Base-by-base conservation (phyloP, 2,329 filamentous ascomycete species). In the Fonsecaea monophora region DNA sequence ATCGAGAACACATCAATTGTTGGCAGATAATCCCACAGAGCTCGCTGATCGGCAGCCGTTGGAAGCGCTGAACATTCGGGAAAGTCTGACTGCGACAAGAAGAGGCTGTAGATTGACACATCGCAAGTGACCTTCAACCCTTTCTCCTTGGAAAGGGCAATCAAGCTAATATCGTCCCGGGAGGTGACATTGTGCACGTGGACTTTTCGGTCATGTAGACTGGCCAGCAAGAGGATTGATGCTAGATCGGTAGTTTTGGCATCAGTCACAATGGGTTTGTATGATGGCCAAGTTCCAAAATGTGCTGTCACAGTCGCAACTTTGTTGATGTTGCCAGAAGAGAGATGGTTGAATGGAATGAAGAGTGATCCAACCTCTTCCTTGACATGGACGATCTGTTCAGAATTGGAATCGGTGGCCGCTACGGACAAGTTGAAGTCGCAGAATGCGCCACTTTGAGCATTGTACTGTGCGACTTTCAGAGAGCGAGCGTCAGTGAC, bases 51-150 rank as follows among this genome's bases (percentile, higher is more conserved):
- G 68, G 86, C 82, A 21, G 79, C 80, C 1, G 87, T 89, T 10
- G 91, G 90, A 62, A 94, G 82, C 73, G 87, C 85, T 67, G 83
- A 80, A 75, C 87, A 91, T 64, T 87, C 83, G 1, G 90, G 89
- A 78, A 85, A 91, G 73, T 93, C 89, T 57, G 87, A 82, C 73
- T 88, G 89, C 4, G 89, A 89, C 30, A 94, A 83, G 82, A 92
- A 94, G 50, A 94, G 83, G 18, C 89, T 87, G 82, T 92, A 93
- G 73, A 94, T 85, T n/a, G 89, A 90, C 53, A 94, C 90, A 76
- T 94, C 91, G 78, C 91, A 94, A 25, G 91, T 93, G 53, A 94
- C 90, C 77, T 89, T 89, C 66, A 94, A 82, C n/a, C 90, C 90
- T 82, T 93, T 94, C 75, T 88, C 84, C 80, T 94, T 94, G 81